A percentile compares a stretch with the other conserved stretches of the same genome.
Evolutionary conservation across 352 stramenopile genomes (phyloP).

Genomic region (Thraustotheca clavata): DNA sequence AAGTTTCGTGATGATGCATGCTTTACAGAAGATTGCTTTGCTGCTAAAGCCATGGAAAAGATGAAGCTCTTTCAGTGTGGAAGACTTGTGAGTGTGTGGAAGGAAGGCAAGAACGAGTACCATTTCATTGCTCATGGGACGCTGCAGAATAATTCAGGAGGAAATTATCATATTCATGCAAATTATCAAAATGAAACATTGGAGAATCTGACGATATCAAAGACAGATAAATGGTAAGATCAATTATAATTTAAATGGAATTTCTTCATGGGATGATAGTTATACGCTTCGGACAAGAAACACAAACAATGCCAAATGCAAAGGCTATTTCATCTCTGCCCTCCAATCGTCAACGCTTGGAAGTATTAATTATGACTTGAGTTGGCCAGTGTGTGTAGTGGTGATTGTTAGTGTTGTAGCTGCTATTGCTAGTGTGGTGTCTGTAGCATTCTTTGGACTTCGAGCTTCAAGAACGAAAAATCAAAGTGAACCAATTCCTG

Average conservation of each 20-base stretch:
- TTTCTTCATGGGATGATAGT: conserved; percentile 33
- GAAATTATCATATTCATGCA: conserved; percentile 48
- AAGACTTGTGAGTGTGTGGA: conserved; percentile 57
- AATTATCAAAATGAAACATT: too few relatives aligned
- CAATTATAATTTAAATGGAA: too few relatives aligned
- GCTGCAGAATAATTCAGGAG: conserved; percentile 45
- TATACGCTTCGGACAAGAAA: conserved; percentile 70
- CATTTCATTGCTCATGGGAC: conserved; percentile 74
- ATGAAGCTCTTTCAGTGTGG: conserved; percentile 59
- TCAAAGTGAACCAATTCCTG: conserved; percentile 32
- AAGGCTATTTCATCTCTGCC: conserved; percentile 27
- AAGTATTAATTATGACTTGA: conserved; percentile 24
- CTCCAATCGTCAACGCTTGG: background rate
- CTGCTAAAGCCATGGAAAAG: conserved; percentile 47
- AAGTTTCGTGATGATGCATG: conserved; percentile 54
- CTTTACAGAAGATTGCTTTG: conserved; percentile 49
- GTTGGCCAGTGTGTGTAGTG: conserved; percentile 17
- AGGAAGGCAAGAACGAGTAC: conserved; percentile 32
- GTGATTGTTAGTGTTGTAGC: conserved; percentile 57
- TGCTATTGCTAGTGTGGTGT: conserved; percentile 36
- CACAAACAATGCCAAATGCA: conserved; percentile 45
- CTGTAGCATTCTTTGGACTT: conserved; percentile 39
- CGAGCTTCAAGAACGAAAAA: conserved; percentile 20
- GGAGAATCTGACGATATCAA: too few relatives aligned
- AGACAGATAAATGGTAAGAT: too few relatives aligned